phyloP scores from a whole-genome alignment of 768 basidiomycete genomes.

The Dentipellis sp. region DNA sequence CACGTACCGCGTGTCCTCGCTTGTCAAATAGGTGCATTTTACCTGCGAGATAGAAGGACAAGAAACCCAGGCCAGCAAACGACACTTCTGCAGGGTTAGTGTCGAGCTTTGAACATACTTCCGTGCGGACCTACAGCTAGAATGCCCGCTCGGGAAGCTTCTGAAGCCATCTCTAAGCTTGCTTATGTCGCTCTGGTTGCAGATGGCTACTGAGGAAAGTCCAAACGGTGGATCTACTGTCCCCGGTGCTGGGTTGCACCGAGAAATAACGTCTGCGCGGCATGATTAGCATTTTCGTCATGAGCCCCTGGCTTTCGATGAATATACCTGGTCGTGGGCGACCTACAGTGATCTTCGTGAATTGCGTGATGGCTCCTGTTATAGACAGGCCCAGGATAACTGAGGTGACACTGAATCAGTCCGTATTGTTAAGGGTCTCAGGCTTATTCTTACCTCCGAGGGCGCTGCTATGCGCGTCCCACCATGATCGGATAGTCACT shows the following conservation, averaged over 20 bases:
- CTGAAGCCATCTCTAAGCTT: slow-evolving; percentile 79
- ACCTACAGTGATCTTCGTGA: slow-evolving; percentile 81
- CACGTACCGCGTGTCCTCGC: slow-evolving; percentile 57
- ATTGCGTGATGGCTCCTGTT: slow-evolving; percentile 76
- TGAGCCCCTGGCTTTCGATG: background rate
- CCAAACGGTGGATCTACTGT: slow-evolving; percentile 63
- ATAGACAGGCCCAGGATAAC: slow-evolving; percentile 69
- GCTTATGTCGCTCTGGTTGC: slow-evolving; percentile 54
- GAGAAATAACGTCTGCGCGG: slow-evolving; percentile 46
- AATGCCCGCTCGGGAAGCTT: slow-evolving; percentile 89
- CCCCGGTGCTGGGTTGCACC: slow-evolving; percentile 63
- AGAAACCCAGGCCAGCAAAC: slow-evolving; percentile 87
- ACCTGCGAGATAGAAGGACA: slow-evolving; percentile 83
- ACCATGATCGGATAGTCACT: slow-evolving; percentile 70
- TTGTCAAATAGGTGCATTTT: slow-evolving; percentile 88
- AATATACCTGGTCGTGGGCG: slow-evolving; percentile 73
- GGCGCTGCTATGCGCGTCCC: slow-evolving; percentile 77
- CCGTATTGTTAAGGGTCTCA: background rate
- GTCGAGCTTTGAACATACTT: background rate
- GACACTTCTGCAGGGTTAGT: slow-evolving; percentile 46
- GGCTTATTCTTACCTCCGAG: slow-evolving; percentile 30
- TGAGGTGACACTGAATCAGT: slow-evolving; percentile 18
- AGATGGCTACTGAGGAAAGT: slow-evolving; percentile 66
- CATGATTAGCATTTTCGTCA: background rate
- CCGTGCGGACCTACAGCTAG: slow-evolving; percentile 50